Percentiles rank a stretch among this genome's conserved stretches.
Conservation (phyloP, 2,329 filamentous ascomycete species). For the Exophiala mesophila region DNA sequence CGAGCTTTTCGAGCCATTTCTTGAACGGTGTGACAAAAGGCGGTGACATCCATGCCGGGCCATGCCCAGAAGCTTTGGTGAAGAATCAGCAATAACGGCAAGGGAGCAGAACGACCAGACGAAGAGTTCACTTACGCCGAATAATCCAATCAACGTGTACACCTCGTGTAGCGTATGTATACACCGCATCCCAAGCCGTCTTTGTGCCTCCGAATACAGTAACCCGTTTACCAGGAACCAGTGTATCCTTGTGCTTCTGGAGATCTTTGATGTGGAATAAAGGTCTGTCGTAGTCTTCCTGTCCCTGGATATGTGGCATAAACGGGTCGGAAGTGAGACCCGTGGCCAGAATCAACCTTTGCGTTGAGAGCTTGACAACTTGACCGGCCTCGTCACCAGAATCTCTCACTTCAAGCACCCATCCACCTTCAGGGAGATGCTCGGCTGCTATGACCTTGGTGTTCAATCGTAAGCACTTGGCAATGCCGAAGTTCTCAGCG, state of each 20-base stretch:
- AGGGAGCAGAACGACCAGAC: no score
- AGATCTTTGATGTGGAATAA: slow-evolving; percentile 56
- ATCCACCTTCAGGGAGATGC: slow-evolving; percentile 36
- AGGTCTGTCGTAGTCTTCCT: slow-evolving; percentile 46
- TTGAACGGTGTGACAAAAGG: slow-evolving; percentile 63
- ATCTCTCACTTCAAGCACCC: slow-evolving; percentile 29
- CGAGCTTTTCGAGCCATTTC: slow-evolving; percentile 61
- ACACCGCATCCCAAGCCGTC: slow-evolving; percentile 59
- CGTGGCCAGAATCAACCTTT: slow-evolving; percentile 58
- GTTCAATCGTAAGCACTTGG: slow-evolving; percentile 45
- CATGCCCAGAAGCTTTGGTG: slow-evolving; percentile 51
- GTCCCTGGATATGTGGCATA: slow-evolving; percentile 48
- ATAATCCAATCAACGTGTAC: slow-evolving; percentile 55
- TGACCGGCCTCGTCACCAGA: slow-evolving; percentile 13
- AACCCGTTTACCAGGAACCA: slow-evolving; percentile 35
- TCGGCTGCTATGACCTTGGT: slow-evolving; percentile 48
- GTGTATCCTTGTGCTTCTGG: slow-evolving; percentile 33
- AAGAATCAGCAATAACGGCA: no score
- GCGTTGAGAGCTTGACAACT: slow-evolving; percentile 30
- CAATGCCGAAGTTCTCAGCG: slow-evolving; percentile 49
- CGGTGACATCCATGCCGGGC: slow-evolving; percentile 55
- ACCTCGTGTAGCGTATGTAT: slow-evolving; percentile 51
- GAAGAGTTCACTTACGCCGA: no score
- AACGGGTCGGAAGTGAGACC: slow-evolving; percentile 56
- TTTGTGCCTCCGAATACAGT: slow-evolving; percentile 58